Percentiles rank a stretch among this genome's conserved stretches.
Evolutionary conservation across 768 basidiomycete species (phyloP).

Genomic region (Suillus sp.): DNA sequence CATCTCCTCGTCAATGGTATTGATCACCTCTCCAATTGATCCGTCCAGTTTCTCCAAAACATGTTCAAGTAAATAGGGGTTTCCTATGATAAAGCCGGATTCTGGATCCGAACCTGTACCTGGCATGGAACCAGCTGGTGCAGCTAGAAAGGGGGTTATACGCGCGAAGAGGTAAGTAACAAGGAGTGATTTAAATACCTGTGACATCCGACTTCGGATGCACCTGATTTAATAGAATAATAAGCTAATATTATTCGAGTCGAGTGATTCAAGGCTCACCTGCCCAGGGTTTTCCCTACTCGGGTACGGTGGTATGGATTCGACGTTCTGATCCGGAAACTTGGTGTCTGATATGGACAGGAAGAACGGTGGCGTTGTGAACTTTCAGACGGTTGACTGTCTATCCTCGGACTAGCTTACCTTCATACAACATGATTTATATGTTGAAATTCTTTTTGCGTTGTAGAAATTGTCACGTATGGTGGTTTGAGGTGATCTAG

Average conservation of each 20-base stretch:
- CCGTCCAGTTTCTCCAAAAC: conserved; percentile 47
- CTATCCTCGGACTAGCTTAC: conserved; percentile 16
- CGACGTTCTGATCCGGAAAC: conserved; percentile 38
- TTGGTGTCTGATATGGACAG: conserved; percentile 31
- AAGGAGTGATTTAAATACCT: conserved; percentile 26
- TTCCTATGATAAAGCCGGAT: conserved; percentile 40
- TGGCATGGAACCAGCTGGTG: conserved; percentile 23
- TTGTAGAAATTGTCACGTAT: background rate
- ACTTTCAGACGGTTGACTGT: background rate
- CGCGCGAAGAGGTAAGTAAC: background rate
- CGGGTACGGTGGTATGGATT: conserved; percentile 46
- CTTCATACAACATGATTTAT: conserved; percentile 30
- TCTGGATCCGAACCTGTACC: conserved; percentile 23
- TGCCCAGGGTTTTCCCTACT: conserved; percentile 49
- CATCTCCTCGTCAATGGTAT: conserved; percentile 47
- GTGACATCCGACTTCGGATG: conserved; percentile 49
- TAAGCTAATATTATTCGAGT: background rate
- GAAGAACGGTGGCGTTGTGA: background rate
- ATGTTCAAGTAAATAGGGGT: conserved; percentile 48
- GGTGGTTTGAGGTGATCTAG: background rate
- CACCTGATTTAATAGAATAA: conserved; percentile 35
- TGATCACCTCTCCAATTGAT: conserved; percentile 45
- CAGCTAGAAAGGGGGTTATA: conserved; percentile 21
- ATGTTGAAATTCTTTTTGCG: background rate
- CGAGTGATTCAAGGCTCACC: conserved; percentile 25